Evolutionary conservation across 2,329 filamentous ascomycete species (phyloP).

Genomic region (Alternaria incomplexa): DNA sequence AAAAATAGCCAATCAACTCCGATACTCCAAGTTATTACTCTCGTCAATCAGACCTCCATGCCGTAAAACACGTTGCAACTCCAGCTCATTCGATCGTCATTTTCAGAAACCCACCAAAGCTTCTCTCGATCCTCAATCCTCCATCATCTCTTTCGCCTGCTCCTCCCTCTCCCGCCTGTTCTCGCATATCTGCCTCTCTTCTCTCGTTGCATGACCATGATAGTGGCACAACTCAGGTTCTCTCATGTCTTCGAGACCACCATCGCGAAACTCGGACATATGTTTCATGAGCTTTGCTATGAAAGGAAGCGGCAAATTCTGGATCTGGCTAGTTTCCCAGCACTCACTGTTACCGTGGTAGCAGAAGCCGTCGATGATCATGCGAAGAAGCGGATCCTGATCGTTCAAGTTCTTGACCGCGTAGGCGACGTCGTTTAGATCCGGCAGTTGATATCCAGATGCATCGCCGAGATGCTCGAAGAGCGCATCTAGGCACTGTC

Average conservation of each 20-base stretch:
- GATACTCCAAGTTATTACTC: background rate
- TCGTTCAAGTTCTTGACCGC: background rate
- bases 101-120: background rate
- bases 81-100: background rate
- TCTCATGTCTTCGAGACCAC: background rate
- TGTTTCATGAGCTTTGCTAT: background rate
- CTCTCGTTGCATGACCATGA: background rate
- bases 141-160: background rate
- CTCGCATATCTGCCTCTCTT: background rate
- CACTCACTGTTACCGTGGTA: background rate
- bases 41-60: background rate
- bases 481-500: background rate
- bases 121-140: background rate
- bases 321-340: background rate
- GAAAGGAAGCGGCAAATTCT: background rate
- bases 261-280: rapidly evolving
- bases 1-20: background rate
- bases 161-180: background rate
- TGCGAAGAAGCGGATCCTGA: background rate
- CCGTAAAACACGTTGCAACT: background rate
- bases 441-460: background rate
- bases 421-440: too few species aligned
- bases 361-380: background rate
- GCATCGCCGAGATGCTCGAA: background rate
- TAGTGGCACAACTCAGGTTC: background rate